Base-by-base conservation (phyloP, 495 filamentous ascomycete genomes). In the Penicillium manginii region DNA sequence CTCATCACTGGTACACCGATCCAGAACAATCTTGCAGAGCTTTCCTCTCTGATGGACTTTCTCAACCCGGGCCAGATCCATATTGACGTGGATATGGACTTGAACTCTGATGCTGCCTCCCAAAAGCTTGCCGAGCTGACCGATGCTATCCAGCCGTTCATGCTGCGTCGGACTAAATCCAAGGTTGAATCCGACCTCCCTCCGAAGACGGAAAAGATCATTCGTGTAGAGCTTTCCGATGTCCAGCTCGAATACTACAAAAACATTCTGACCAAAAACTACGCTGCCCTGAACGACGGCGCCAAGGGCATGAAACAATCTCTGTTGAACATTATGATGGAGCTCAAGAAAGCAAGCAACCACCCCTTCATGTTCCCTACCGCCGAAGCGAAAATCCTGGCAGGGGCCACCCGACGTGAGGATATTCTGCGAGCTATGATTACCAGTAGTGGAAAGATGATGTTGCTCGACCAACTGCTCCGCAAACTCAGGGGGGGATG, bases 301-400 rank as follows among this genome's bases (percentile, higher is more conserved):
- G 85, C 86, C 23, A 91, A 84, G 50, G 94, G 92, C 8, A 88
- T 91, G 67, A 97, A 96, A 71, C 92, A 94, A 60, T 96, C 92
- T 1, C 75, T 98, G n/a, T 74, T 98, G 54, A 99, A 99, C 74
- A 96, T 99, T 68, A 96, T 97, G 83, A 99, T 99, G 93, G 96
- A 99, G 70, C 72, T 99, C 64, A 98, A 98, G 79, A 99, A 99
- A 73, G 91, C 92, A 61, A 96, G 92, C 81, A 98, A 98, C 60
- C 94, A 99, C 67, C 92, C 94, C 5, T 96, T 96, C 76, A 96
- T 98, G 88, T 96, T 99, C 62, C 88, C 90, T 3, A 91, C 89
- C 55, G 94, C 91, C 21, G 94, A 98, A 71, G 91, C 93, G 32
- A 89, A 87, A 40, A 89, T 97, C 48, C 73, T 97, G 35, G 86